Conservation (phyloP, 768 basidiomycete genomes). For the Russula lepida region DNA sequence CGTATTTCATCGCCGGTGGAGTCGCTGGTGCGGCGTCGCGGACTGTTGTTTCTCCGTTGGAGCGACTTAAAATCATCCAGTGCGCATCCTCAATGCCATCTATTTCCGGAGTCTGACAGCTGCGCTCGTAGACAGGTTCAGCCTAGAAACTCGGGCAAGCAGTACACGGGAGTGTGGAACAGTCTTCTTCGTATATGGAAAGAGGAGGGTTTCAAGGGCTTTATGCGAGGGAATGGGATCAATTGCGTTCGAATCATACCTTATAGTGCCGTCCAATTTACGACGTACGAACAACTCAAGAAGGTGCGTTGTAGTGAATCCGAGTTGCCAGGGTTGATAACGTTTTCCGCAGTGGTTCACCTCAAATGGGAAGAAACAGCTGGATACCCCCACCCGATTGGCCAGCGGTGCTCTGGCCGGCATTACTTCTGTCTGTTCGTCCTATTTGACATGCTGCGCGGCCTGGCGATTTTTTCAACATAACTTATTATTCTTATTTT, state of each 20-base stretch:
- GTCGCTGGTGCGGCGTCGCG: conserved; percentile 61
- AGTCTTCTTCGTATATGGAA: conserved; percentile 84
- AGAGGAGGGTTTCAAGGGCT: conserved; percentile 89
- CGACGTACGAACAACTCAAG: conserved; percentile 86
- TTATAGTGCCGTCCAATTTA: conserved; percentile 81
- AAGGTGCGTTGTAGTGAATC: conserved; percentile 40
- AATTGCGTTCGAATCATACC: conserved; percentile 92
- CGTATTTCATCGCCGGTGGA: conserved; percentile 50
- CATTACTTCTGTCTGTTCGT: conserved; percentile 88
- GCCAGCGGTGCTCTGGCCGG: conserved; percentile 86
- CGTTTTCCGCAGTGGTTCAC: conserved; percentile 52
- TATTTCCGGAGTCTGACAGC: background rate
- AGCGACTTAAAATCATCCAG: conserved; percentile 96
- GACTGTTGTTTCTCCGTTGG: conserved; percentile 87
- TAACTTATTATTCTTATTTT: conserved; percentile 7
- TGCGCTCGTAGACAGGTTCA: conserved; percentile 75
- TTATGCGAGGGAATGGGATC: conserved; percentile 90
- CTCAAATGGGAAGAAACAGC: conserved; percentile 52
- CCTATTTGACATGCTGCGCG: background rate
- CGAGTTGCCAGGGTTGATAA: background rate
- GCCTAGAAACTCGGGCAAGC: conserved; percentile 47
- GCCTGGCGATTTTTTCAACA: background rate
- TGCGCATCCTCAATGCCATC: conserved; percentile 32
- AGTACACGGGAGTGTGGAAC: conserved; percentile 79
- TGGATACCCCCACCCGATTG: conserved; percentile 86